phyloP scores from a whole-genome alignment of 306 rosid genomes.

The Vigna unguiculata region DNA sequence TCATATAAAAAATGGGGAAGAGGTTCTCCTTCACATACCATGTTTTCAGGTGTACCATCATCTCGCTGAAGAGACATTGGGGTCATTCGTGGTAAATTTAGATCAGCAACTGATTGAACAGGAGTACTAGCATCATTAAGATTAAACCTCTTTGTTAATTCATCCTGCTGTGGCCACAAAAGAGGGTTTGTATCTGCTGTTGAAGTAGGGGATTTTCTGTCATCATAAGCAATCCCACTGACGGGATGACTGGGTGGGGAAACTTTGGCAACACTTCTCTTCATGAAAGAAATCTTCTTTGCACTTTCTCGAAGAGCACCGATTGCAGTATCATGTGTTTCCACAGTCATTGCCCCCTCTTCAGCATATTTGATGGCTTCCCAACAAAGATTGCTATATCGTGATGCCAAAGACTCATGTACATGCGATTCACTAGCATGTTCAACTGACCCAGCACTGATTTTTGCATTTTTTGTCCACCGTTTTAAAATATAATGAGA shows the following conservation, averaged over 20 bases:
- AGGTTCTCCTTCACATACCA: constrained; percentile 53
- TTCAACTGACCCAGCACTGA: constrained; percentile 63
- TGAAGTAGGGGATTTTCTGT: constrained; percentile 63
- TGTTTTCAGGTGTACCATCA: constrained; percentile 79
- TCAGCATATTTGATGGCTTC: constrained; percentile 92
- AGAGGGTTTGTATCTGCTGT: constrained; percentile 74
- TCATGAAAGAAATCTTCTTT: constrained; percentile 72
- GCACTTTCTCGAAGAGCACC: constrained; percentile 78
- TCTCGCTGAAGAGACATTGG: constrained; percentile 81
- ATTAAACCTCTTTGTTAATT: constrained; percentile 73
- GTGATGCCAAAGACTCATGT: constrained; percentile 68
- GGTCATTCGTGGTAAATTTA: constrained; percentile 84
- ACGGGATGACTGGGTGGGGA: constrained; percentile 61
- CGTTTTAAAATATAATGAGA: constrained; percentile 88
- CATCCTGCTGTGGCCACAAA: constrained; percentile 92
- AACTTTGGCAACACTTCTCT: constrained; percentile 78
- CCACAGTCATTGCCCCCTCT: constrained; percentile 84
- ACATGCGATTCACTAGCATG: constrained; percentile 61
- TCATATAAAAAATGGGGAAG: constrained; percentile 8
- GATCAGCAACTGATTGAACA: constrained; percentile 71
- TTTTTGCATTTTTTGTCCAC: constrained; percentile 94
- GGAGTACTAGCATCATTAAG: constrained; percentile 76
- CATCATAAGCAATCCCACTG: constrained; percentile 62
- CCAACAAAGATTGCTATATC: constrained; percentile 78
- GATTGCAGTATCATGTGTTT: constrained; percentile 80